Evolutionary conservation across 2,329 filamentous ascomycete species (phyloP), one percentile per base, ranked within the genome.

Genomic region (Aspergillus tamarii): DNA sequence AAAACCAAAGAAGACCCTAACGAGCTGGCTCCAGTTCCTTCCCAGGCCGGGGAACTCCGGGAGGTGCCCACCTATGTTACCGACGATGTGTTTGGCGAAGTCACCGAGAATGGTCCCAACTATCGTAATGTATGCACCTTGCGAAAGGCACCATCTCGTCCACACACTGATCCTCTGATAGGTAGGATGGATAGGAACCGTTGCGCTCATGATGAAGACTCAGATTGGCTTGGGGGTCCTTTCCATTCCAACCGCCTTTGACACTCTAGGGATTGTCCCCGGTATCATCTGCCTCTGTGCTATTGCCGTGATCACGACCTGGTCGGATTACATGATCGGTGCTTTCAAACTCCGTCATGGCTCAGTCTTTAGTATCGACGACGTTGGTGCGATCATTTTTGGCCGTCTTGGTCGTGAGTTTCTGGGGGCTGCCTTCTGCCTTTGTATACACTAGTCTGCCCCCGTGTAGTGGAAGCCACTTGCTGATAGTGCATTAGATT

Each of bases 311-410:
- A 83, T 84, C 65, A 83, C 82, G 0, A 82, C 80, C 4, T 85
- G 83, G 83, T 82, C 81, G 3, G 74, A 78, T 60, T 84, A 82
- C 65, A 79, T 84, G 39, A 75, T 85, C 16, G 83, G 71, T 10
- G 48, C 52, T 26, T 87, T 87, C 76, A 87, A 87, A 68, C 66
- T 85, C 36, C 75, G 77, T 7, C 85, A 87, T 67, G 82, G 82
- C 0, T 78, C 85, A 63, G 84, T 87, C 5, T 86, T 87, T 68
- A 83, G 82, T 43, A 86, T 87, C 76, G 85, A 85, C 57, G 85
- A 87, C 64, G 84, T 83, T 0, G 84, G 84, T 12, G 74, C 75
- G 45, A 81, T 86, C 60, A 77, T 88, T 26, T 86, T 86, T 59
- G 85, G 85, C 3, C 82, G 80, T 0, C 61, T 83, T 6, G 85